Conservation (phyloP, 371 early-diverging fungal species). For the Fennellomyces sp. region DNA sequence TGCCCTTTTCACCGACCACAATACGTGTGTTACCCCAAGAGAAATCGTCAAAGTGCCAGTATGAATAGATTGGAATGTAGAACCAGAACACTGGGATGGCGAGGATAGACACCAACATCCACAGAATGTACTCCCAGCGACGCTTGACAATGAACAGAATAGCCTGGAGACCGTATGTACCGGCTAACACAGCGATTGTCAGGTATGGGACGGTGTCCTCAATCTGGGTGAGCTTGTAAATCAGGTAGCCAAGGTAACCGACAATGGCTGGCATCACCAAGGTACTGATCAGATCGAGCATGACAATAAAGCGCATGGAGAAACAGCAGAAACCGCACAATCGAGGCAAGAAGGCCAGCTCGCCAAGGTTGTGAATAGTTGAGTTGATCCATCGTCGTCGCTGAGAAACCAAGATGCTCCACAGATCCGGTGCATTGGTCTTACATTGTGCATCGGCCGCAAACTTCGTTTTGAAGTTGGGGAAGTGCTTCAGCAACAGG, state of each 20-base stretch:
- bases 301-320: constrained; percentile 98
- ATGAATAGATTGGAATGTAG: constrained; percentile 83
- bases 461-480: constrained; percentile 95
- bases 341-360: constrained; percentile 83
- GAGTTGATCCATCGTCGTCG: constrained; percentile 99
- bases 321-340: constrained; percentile 98
- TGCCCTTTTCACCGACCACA: constrained; percentile 78
- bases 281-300: constrained; percentile 93
- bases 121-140: constrained; percentile 91
- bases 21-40: constrained; percentile 98
- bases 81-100: constrained; percentile 87
- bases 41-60: constrained; percentile 98
- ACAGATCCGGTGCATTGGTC: constrained; percentile 96
- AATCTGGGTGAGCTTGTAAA: constrained; percentile 55
- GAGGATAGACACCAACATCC: constrained; percentile 92
- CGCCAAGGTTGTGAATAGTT: constrained; percentile 95
- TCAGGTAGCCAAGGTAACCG: constrained; percentile 79
- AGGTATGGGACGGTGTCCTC: constrained; percentile 48
- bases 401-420: constrained; percentile 94
- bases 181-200: constrained; percentile 71
- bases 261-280: constrained; percentile 93
- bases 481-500: constrained; percentile 97
- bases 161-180: constrained; percentile 84
- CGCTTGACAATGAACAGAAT: constrained; percentile 84
- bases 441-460: constrained; percentile 93